Evolutionary conservation across 1,284 basidiomycete genomes (phyloP), one percentile per base, ranked within the genome.

Genomic region (Ganoderma lingzhi): DNA sequence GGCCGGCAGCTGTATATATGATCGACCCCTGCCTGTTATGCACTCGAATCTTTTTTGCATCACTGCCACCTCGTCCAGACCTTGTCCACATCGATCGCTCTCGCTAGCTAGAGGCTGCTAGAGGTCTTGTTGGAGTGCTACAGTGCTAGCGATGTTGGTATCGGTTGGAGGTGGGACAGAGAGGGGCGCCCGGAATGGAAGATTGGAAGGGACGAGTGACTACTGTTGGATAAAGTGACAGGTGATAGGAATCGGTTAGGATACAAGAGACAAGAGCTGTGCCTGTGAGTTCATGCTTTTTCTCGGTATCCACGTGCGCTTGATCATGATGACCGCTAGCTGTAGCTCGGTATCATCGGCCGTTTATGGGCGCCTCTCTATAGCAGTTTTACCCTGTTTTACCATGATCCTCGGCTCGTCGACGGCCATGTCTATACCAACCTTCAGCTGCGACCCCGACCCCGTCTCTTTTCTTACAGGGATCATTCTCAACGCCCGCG

Each of bases 321-420:
- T 53, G 32, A 65, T 64, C 62, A 63, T 73, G 70, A 71, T 73
- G 72, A 71, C 68, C 64, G 68, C 68, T 68, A 71, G 68, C 64
- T 73, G 66, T 68, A 71, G 68, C 64, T 73, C 72, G 72, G 72
- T 73, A 73, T 73, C 62, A 66, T 73, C 73, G 71, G 67, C 74
- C 74, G 68, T 70, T 76, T 78, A 79, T 79, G 78, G 78, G 78
- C 78, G 78, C 67, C 75, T 76, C 62, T 30, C 62, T 73, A 73
- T 71, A 73, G 72, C 72, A 73, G 66, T 71, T 71, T 71, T 69
- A 62, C 69, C 44, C 56, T 37, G 66, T 71, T 71, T 71, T 69
- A 62, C 69, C 44, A 61, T 37, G 53, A 6, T 9, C 23, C 37
- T 19, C 59, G 51, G 53, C 23, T 48, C 61, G 8, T 32, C 3